Percentiles rank a stretch among this genome's conserved stretches.
Evolutionary conservation across 225 moss, liverwort and hornwort species (phyloP).

Genomic region (Thuidium tamariscinum): DNA sequence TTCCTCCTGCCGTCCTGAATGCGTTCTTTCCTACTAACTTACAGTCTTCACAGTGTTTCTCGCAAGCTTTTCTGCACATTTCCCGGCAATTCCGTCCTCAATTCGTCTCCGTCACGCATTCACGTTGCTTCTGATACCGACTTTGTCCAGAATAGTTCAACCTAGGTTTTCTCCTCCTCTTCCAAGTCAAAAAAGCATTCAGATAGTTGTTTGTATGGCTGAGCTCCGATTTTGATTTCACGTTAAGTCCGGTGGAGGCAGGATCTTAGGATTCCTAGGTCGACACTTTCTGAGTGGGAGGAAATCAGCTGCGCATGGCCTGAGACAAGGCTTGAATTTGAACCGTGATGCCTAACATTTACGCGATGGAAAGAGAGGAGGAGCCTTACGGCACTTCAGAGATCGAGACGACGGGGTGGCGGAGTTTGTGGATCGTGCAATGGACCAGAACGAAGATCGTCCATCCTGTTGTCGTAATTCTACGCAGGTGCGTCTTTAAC

Average conservation of each 20-base stretch:
- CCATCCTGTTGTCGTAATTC: slow-evolving; percentile 41
- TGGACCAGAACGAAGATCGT: slow-evolving; percentile 37
- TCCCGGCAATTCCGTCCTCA: too few relatives aligned
- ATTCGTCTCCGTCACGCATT: not conserved
- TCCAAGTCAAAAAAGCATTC: not conserved
- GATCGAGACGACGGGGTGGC: slow-evolving; percentile 26
- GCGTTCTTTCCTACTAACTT: too few relatives aligned
- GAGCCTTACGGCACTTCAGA: not conserved
- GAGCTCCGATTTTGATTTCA: not conserved
- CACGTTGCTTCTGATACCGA: not conserved
- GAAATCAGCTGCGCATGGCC: not conserved
- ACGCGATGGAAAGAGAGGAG: slow-evolving; percentile 21
- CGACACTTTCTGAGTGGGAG: not conserved
- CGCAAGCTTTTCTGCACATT: not conserved
- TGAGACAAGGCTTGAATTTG: not conserved
- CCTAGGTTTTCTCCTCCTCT: not conserved
- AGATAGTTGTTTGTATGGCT: not conserved
- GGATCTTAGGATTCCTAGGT: not conserved
- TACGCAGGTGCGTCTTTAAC: slow-evolving; percentile 21
- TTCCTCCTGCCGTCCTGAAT: not conserved
- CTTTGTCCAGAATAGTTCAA: not conserved
- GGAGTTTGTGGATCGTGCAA: slow-evolving; percentile 36
- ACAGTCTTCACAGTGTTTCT: not conserved
- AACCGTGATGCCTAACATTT: slow-evolving; percentile 8
- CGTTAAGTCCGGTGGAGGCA: not conserved